A percentile compares a stretch with the other conserved stretches of the same genome.
phyloP scores from a whole-genome alignment of 1,284 basidiomycete species.

The Tylopilus orsonianus region DNA sequence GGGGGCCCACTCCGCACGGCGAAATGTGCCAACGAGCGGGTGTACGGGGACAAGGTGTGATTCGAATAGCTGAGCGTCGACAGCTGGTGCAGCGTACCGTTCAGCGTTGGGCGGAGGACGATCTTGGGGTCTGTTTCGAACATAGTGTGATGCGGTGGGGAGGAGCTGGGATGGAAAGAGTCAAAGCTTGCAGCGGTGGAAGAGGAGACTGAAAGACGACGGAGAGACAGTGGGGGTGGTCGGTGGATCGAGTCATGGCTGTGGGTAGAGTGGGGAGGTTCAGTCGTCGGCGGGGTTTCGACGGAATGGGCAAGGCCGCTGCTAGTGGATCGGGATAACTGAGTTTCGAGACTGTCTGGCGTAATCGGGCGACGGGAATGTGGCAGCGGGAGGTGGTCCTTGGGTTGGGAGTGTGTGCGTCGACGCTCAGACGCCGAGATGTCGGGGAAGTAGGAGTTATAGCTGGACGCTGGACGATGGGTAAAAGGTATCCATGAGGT shows the following conservation, averaged over 20 bases:
- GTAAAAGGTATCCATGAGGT: slow-evolving; percentile 16
- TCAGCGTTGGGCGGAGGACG: slow-evolving; percentile 63
- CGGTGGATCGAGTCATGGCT: slow-evolving; percentile 29
- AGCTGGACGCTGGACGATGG: slow-evolving; percentile 20
- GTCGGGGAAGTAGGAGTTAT: slow-evolving; percentile 37
- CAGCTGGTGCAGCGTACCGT: slow-evolving; percentile 79
- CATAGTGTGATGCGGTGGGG: slow-evolving; percentile 37
- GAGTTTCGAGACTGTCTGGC: slow-evolving; percentile 45
- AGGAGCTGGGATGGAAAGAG: slow-evolving; percentile 38
- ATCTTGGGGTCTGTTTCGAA: slow-evolving; percentile 53
- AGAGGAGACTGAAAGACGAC: slow-evolving; percentile 48
- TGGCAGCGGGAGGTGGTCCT: slow-evolving; percentile 12
- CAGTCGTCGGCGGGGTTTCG: slow-evolving; percentile 36
- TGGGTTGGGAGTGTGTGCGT: slow-evolving; percentile 21
- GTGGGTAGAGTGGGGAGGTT: slow-evolving; percentile 18
- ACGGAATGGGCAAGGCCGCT: slow-evolving; percentile 32
- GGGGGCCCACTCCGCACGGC: slow-evolving; percentile 84
- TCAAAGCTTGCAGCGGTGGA: slow-evolving; percentile 29
- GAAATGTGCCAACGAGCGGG: slow-evolving; percentile 84
- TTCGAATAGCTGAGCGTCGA: slow-evolving; percentile 83
- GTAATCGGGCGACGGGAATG: slow-evolving; percentile 33
- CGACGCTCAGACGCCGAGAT: slow-evolving; percentile 8
- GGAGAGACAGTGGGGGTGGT: slow-evolving; percentile 29
- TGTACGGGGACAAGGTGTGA: slow-evolving; percentile 90
- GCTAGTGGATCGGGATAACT: slow-evolving; percentile 40